Percentiles rank a stretch among this genome's conserved stretches.
phyloP scores from a whole-genome alignment of 345 rosid genomes.

The Ailanthus altissimus region DNA sequence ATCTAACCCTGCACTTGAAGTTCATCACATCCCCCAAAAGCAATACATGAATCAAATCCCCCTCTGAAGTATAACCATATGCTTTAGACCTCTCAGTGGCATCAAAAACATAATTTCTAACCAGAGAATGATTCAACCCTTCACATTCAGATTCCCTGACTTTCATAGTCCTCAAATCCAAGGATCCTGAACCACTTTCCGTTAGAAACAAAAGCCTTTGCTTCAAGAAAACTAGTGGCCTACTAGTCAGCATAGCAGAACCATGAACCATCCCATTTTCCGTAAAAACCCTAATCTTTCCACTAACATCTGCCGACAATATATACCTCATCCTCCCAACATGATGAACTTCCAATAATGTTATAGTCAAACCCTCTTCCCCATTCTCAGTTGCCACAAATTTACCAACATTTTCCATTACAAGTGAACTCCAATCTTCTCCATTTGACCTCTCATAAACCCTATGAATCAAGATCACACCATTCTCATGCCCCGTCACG shows the following conservation, averaged over 20 bases:
- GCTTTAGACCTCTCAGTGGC: conserved; percentile 88
- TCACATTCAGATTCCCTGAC: conserved; percentile 84
- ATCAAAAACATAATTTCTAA: conserved; percentile 65
- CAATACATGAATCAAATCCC: conserved; percentile 75
- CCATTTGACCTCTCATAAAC: conserved; percentile 57
- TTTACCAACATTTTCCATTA: conserved; percentile 58
- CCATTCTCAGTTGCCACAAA: conserved; percentile 36
- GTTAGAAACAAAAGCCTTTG: conserved; percentile 94
- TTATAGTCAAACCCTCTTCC: conserved; percentile 49
- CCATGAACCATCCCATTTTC: conserved; percentile 78
- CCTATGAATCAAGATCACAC: conserved; percentile 65
- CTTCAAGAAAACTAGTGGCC: conserved; percentile 81
- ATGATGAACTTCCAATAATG: conserved; percentile 80
- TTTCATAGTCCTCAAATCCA: conserved; percentile 88
- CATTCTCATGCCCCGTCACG: conserved; percentile 77
- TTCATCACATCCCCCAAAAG: conserved; percentile 80
- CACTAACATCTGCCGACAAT: conserved; percentile 59
- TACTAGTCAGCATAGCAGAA: conserved; percentile 55
- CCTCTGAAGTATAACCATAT: conserved; percentile 82
- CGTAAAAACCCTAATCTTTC: conserved; percentile 63
- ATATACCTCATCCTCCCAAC: conserved; percentile 81
- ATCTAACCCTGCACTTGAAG: conserved; percentile 92
- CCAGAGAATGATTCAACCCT: conserved; percentile 72
- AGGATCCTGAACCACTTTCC: conserved; percentile 87
- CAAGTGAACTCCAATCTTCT: conserved; percentile 62